Evolutionary conservation across 2,329 filamentous ascomycete species (phyloP).

Genomic region (Botrytis pseudocinerea): DNA sequence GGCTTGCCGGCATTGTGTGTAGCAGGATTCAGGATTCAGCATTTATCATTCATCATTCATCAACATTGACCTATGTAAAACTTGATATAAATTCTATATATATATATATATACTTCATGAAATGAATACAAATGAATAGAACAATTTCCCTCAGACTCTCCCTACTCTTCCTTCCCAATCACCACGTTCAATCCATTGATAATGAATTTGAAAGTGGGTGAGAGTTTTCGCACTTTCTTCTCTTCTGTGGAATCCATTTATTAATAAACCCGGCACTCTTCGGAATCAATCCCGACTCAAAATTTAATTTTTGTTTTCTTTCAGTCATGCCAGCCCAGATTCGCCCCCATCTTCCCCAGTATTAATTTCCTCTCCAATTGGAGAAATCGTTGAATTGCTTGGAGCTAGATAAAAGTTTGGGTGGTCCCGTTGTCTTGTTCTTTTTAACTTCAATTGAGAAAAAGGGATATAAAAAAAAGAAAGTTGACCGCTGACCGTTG

Average conservation of each 20-base stretch:
- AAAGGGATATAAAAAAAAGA: neutral
- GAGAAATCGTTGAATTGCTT: neutral
- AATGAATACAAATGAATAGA: neutral
- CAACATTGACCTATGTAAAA: neutral
- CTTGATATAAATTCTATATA: neutral
- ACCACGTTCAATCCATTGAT: neutral
- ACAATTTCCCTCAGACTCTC: neutral
- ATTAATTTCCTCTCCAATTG: neutral
- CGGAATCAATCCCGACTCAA: neutral
- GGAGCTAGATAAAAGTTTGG: neutral
- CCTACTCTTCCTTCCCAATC: neutral
- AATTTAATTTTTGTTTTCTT: neutral
- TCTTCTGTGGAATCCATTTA: neutral
- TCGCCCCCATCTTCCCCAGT: conserved; percentile 3
- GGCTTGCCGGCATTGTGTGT: neutral
- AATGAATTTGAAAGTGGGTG: neutral
- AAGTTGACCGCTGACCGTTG: neutral
- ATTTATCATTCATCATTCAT: neutral
- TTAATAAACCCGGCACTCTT: neutral
- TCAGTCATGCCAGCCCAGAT: neutral
- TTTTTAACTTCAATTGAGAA: neutral
- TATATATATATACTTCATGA: too few species aligned
- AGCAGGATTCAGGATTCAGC: neutral
- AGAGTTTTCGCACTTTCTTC: neutral
- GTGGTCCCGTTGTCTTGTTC: neutral